A percentile compares a stretch with the other conserved stretches of the same genome.
Evolutionary conservation across 2,329 filamentous ascomycete species (phyloP).

Genomic region (Metarhizium brunneum): DNA sequence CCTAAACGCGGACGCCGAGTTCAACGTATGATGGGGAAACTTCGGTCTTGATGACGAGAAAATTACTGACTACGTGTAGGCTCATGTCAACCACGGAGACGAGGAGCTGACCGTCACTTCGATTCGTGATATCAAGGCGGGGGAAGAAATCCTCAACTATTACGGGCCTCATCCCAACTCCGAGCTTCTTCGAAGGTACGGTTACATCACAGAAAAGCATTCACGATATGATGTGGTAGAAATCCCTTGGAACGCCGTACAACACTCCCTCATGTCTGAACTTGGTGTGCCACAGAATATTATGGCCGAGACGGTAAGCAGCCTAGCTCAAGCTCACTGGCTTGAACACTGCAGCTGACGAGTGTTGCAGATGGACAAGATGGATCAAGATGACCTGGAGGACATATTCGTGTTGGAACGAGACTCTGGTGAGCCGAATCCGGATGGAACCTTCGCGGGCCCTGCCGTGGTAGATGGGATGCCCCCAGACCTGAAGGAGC

Average conservation of each 20-base stretch:
- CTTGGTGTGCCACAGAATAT: constrained; percentile 27
- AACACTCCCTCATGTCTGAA: constrained; percentile 30
- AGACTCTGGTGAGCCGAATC: constrained; percentile 40
- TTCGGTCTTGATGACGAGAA: neutral
- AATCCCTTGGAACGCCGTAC: constrained; percentile 53
- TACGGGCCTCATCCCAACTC: constrained; percentile 78
- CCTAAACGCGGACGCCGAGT: constrained; percentile 79
- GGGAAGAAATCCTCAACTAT: constrained; percentile 79
- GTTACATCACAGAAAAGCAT: constrained; percentile 76
- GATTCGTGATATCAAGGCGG: constrained; percentile 56
- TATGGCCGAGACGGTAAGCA: constrained; percentile 34
- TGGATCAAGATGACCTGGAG: constrained; percentile 61
- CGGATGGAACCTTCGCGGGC: constrained; percentile 34
- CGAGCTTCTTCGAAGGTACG: constrained; percentile 75
- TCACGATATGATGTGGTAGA: constrained; percentile 76
- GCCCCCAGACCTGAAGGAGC: constrained; percentile 41
- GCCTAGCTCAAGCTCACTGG: constrained; percentile 4
- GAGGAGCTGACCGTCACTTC: constrained; percentile 60
- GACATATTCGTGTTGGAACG: constrained; percentile 64
- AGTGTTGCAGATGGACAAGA: constrained; percentile 24
- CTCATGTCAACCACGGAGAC: constrained; percentile 45
- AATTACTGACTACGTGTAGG: constrained; percentile 20
- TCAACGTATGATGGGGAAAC: constrained; percentile 51
- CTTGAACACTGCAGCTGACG: constrained; percentile 13
- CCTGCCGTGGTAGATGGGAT: constrained; percentile 29